These are phyloP conservation scores for Lachnellula subtilissima DNA, from an alignment of 2,329 filamentous ascomycete genomes.

Conservation along the genomic window DNA sequence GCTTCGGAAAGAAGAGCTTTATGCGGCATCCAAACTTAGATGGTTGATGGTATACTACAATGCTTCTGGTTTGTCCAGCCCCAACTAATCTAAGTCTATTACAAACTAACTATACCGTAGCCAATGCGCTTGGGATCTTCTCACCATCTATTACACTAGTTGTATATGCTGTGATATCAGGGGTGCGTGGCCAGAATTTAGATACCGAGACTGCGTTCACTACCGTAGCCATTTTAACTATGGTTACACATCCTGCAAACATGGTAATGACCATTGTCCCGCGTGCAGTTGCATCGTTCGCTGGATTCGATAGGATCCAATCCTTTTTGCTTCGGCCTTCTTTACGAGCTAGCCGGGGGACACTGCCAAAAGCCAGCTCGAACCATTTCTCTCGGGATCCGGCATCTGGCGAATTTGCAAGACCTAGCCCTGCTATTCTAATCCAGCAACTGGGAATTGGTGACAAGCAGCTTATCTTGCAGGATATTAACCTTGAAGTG, in stretches of 20 bases:
- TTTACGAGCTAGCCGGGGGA: constrained; percentile 3
- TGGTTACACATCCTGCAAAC: constrained; percentile 8
- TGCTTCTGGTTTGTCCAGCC: constrained; percentile 28
- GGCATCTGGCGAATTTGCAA: background rate
- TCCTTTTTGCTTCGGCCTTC: constrained; percentile 26
- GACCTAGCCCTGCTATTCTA: constrained; percentile 1
- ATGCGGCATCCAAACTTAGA: constrained; percentile 30
- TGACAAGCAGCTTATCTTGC: constrained; percentile 3
- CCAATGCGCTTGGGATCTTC: constrained; percentile 4
- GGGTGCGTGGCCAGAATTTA: background rate
- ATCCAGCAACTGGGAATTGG: constrained; percentile 6
- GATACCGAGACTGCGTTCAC: constrained; percentile 5
- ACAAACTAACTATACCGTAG: background rate
- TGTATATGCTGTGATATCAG: background rate
- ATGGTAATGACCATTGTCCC: constrained; percentile 1
- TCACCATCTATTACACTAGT: constrained; percentile 6
- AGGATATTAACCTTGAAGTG: constrained; percentile 14
- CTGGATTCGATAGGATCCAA: constrained; percentile 15
- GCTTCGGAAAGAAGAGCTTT: constrained; percentile 26
- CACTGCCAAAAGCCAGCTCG: background rate
- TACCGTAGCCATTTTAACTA: background rate
- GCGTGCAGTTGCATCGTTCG: background rate
- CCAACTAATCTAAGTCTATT: background rate
- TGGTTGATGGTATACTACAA: constrained; percentile 37
- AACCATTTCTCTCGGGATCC: background rate